Evolutionary conservation across 305 asterid genomes (phyloP), one percentile per base, ranked within the genome.

Genomic region (Salvia sclarea): DNA sequence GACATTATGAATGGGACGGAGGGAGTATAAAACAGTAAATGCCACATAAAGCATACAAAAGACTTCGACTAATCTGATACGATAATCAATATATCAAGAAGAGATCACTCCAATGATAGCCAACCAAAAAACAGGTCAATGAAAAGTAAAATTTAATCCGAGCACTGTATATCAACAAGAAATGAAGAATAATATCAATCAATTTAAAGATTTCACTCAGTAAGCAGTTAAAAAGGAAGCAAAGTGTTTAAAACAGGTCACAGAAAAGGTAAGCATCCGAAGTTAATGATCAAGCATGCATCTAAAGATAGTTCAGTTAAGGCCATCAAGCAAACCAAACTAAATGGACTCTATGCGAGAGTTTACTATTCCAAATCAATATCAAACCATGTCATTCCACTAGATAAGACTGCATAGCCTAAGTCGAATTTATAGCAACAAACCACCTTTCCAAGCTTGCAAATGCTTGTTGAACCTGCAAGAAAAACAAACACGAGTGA

Each of bases 401-500:
- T 69, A 74, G 14, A 61, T 56, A 62, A 62, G 12, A 47, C 44
- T 40, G 66, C 79, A 61, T 47, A 35, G 20, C 33, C 30, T 38
- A 70, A 70, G 44, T 59, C 24, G 70, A 52, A 41, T 25, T 25
- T 12, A 4, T 53, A 49, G 66, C 48, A 73, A 79, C 16, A 61
- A 65, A 48, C 76, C 78, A 87, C 96, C 95, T 89, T 76, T 89
- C 96, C 84, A 90, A 76, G 78, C 83, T 86, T 48, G 96, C 78
- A 76, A 85, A 87, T 68, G 83, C 91, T 63, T 87, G 91, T 64
- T 90, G 96, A 67, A 85, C 86, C 96, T 89, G 84, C 82, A 81
- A 77, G 58, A 24, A 69, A 66, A 68, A 22, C 58, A 72, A 75
- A 64, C 61, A 61, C 6, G 22, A 52, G 48, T 11, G 20, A 62